These are phyloP conservation scores for Hibiscus mutabilis DNA, from an alignment of 345 rosid genomes.

Conservation along the genomic window DNA sequence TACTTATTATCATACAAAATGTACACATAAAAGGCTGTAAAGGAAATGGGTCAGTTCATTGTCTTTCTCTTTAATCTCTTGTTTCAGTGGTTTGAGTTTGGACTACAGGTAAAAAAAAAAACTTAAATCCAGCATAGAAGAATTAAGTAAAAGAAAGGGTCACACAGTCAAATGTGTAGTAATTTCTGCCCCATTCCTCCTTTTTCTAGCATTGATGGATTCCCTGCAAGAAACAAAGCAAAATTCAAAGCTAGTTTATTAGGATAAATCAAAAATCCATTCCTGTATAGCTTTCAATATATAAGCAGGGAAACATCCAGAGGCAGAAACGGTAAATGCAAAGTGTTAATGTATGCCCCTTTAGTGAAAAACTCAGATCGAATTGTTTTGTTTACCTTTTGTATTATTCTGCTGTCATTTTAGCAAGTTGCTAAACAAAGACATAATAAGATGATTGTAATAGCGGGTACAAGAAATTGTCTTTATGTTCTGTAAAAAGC, in stretches of 20 bases:
- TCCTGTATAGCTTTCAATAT: constrained; percentile 16
- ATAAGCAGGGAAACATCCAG: constrained; percentile 9
- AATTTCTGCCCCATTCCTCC: neutral
- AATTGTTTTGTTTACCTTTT: no score
- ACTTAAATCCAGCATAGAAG: neutral
- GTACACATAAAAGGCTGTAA: constrained; percentile 25
- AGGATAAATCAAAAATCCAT: constrained; percentile 16
- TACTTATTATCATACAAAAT: no score
- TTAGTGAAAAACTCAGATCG: no score
- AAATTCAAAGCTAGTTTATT: constrained; percentile 18
- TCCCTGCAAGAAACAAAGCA: constrained; percentile 26
- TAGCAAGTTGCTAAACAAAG: constrained; percentile 4
- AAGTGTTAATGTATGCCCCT: no score
- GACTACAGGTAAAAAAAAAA: constrained; percentile 28
- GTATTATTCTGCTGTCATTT: no score
- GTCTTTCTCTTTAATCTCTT: constrained; percentile 25
- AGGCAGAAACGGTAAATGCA: no score
- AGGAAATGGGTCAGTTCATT: constrained; percentile 45
- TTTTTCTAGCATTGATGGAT: constrained; percentile 17
- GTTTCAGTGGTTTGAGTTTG: constrained; percentile 28
- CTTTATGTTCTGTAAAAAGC: neutral
- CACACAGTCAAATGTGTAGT: constrained; percentile 25
- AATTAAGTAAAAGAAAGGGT: neutral
- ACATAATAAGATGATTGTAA: neutral
- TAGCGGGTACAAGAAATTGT: constrained; percentile 6